Evolutionary conservation across 768 basidiomycete species (phyloP).

Genomic region (Mycena haematopus): DNA sequence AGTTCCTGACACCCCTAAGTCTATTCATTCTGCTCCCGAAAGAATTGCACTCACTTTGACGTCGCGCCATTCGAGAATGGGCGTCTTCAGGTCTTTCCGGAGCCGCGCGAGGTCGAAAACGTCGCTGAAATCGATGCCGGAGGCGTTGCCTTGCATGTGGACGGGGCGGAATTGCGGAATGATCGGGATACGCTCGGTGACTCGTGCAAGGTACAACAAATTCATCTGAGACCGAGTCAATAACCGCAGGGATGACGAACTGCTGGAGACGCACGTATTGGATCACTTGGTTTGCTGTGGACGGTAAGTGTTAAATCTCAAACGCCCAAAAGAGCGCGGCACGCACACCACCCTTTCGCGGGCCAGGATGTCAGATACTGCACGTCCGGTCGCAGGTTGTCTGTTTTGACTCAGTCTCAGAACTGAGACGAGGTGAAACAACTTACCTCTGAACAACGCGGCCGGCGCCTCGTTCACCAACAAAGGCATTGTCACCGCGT

Average conservation of each 20-base stretch:
- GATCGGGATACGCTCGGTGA: conserved; percentile 44
- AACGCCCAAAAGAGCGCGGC: conserved; percentile 41
- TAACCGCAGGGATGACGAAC: neutral
- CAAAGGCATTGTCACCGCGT: neutral
- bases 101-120: conserved; percentile 44
- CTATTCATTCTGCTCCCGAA: neutral
- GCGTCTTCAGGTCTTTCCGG: conserved; percentile 33
- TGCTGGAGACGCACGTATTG: conserved; percentile 5
- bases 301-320: neutral
- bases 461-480: neutral
- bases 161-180: conserved; percentile 42
- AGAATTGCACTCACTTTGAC: conserved; percentile 36
- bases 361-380: conserved; percentile 55
- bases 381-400: conserved; percentile 51
- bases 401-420: conserved; percentile 34
- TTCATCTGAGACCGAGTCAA: conserved; percentile 35
- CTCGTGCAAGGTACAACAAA: conserved; percentile 40
- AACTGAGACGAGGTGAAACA: neutral
- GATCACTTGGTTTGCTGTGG: conserved; percentile 19
- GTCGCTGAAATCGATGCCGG: conserved; percentile 38
- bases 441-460: neutral
- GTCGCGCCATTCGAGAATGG: conserved; percentile 46
- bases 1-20: conserved; percentile 31
- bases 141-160: conserved; percentile 32
- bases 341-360: conserved; percentile 57